Base-by-base conservation (phyloP, 441 rosid species). In the Macaranga tanarius region DNA sequence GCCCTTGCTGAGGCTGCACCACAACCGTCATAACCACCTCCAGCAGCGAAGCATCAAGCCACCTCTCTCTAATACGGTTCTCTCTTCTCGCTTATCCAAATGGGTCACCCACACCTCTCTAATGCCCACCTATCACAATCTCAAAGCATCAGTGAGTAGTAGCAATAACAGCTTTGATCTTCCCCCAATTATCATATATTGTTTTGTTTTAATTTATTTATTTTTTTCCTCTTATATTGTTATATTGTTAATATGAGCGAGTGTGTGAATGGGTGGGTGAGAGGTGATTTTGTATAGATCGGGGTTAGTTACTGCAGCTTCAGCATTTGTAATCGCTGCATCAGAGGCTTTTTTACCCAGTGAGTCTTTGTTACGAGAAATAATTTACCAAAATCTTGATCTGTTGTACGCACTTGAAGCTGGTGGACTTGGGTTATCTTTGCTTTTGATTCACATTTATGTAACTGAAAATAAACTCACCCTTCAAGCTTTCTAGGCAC, bases 401-500 rank as follows among this genome's bases (percentile, higher is more conserved):
- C 42, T 86, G 72, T 71, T 95, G 51, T 95, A 86, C 77, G 13
- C 79, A 51, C 74, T 86, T 65, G 97, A 97, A 73, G 94, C 96
- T 61, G 89, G 81, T 80, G 97, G 97, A 22, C 72, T 95, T 71
- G 97, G 97, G 0, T 56, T 95, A 6, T 92, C 99, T 0, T 69
- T 95, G 58, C 44, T 88, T 79, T 73, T 95, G 54, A 95, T 92
- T 70, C 99, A 95, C 82, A 92, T 95, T 40, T 95, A 95, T 76
- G 90, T 95, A 4, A 89, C 96, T 20, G 91, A 87, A 90, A 90
- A 92, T 79, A 95, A 95, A 83, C 95, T 89, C 75, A 87, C 96
- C 52, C 94, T 95, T 85, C 97, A 95, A 81, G 96, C 94, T 57
- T 82, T 95, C 0, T 95, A 97, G 99, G 91, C 80, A n/a, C 88